phyloP scores from a whole-genome alignment of 441 rosid species.

The Jatropha multifida region DNA sequence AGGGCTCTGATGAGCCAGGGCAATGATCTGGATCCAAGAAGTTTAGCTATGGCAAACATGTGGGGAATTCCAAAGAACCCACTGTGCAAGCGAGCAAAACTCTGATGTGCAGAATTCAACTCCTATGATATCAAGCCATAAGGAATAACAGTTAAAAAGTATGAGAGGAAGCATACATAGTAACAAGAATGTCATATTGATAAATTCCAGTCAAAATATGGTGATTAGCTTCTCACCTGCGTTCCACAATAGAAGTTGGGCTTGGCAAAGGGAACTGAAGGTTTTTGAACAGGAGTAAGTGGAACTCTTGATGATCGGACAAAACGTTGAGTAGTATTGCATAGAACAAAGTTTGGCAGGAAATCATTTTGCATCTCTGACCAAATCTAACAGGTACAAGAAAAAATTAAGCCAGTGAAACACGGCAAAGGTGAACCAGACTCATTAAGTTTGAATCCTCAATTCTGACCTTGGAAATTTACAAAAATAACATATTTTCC shows the following conservation, averaged over 20 bases:
- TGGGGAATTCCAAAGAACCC: conserved; percentile 95
- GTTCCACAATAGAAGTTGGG: conserved; percentile 95
- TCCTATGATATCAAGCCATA: conserved; percentile 50
- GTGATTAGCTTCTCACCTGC: conserved; percentile 56
- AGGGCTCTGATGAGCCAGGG: conserved; percentile 99
- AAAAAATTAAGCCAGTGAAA: conserved; percentile 18
- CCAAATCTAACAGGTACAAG: conserved; percentile 67
- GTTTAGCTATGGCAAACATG: conserved; percentile 79
- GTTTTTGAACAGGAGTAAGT: conserved; percentile 80
- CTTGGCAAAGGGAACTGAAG: conserved; percentile 90
- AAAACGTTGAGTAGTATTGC: conserved; percentile 98
- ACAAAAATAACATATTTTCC: not conserved
- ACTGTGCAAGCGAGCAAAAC: conserved; percentile 90
- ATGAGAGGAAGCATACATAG: not conserved
- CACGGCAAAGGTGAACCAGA: not conserved
- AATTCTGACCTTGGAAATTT: not conserved
- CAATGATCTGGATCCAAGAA: conserved; percentile 94
- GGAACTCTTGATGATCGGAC: conserved; percentile 82
- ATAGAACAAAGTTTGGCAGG: conserved; percentile 95
- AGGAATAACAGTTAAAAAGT: conserved; percentile 14
- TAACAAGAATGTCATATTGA: conserved; percentile 4
- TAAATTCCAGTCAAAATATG: conserved; percentile 23
- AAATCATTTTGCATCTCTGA: conserved; percentile 99
- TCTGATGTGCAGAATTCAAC: conserved; percentile 96
- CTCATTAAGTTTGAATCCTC: not conserved